Evolutionary conservation across 345 rosid species (phyloP).

Genomic region (Moringa oleifera): DNA sequence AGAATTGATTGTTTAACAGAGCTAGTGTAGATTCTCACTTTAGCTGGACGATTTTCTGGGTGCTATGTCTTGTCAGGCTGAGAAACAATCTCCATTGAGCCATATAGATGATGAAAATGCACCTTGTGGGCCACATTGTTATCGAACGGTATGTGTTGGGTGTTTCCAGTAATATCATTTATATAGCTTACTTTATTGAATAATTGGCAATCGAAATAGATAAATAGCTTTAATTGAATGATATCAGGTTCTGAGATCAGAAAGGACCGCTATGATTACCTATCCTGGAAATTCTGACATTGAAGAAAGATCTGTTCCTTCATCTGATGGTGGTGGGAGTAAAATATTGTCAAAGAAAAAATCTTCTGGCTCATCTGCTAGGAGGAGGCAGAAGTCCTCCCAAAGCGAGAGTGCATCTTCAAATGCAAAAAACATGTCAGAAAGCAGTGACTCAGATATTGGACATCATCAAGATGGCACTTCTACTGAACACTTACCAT

Average conservation of each 20-base stretch:
- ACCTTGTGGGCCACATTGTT: conserved; percentile 80
- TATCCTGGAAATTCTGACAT: conserved; percentile 32
- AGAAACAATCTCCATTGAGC: conserved; percentile 69
- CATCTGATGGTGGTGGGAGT: conserved; percentile 48
- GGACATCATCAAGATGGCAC: conserved; percentile 50
- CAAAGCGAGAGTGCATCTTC: conserved; percentile 95
- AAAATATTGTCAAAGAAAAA: conserved; percentile 46
- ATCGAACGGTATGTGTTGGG: conserved; percentile 46
- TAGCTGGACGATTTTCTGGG: neutral
- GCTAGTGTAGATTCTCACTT: neutral
- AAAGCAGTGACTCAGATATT: conserved; percentile 84
- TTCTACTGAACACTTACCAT: conserved; percentile 36
- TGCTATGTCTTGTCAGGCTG: conserved; percentile 46
- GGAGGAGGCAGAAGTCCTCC: conserved; percentile 51
- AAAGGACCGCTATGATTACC: conserved; percentile 26
- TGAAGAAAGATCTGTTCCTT: conserved; percentile 47
- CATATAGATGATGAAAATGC: conserved; percentile 54
- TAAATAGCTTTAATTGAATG: neutral
- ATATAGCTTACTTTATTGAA: conserved; percentile 13
- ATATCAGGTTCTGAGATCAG: conserved; percentile 59
- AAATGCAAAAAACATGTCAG: conserved; percentile 68
- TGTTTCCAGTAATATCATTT: neutral
- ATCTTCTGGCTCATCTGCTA: conserved; percentile 39
- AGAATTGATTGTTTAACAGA: conserved; percentile 14
- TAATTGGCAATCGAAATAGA: neutral